These are phyloP conservation scores for Boletus pseudo-olivaceus DNA, from an alignment of 768 basidiomycete genomes.

Conservation along the genomic window DNA sequence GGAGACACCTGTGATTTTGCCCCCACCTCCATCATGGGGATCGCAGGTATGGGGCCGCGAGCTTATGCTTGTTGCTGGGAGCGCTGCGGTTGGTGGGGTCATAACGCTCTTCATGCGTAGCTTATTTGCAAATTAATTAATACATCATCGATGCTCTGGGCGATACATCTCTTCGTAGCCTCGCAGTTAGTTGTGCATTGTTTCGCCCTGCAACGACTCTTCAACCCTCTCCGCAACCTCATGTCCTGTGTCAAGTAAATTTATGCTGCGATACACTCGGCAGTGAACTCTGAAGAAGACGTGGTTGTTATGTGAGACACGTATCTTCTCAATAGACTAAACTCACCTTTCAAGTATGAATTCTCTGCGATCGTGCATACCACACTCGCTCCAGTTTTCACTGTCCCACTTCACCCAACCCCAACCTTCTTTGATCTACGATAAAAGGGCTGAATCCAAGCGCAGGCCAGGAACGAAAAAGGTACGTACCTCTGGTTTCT, in stretches of 20 bases:
- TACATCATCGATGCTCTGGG: neutral
- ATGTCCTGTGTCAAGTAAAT: neutral
- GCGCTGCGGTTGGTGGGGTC: conserved; percentile 27
- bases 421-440: conserved; percentile 63
- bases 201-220: neutral
- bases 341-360: conserved; percentile 47
- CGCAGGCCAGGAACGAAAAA: neutral
- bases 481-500: conserved; percentile 61
- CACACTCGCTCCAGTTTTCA: conserved; percentile 42
- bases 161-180: neutral
- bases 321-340: neutral
- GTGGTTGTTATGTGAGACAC: neutral
- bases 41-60: conserved; percentile 17
- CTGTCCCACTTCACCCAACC: conserved; percentile 63
- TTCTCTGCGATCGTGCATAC: conserved; percentile 40
- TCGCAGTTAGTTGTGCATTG: neutral
- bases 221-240: conserved; percentile 6
- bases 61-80: conserved; percentile 27
- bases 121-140: conserved; percentile 22
- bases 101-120: conserved; percentile 22
- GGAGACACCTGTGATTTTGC: neutral
- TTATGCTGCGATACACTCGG: conserved; percentile 28
- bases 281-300: conserved; percentile 25
- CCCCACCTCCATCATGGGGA: conserved; percentile 7
- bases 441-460: neutral